phyloP scores from a whole-genome alignment of 106 monocot species.

The Hemerocallis citrina region DNA sequence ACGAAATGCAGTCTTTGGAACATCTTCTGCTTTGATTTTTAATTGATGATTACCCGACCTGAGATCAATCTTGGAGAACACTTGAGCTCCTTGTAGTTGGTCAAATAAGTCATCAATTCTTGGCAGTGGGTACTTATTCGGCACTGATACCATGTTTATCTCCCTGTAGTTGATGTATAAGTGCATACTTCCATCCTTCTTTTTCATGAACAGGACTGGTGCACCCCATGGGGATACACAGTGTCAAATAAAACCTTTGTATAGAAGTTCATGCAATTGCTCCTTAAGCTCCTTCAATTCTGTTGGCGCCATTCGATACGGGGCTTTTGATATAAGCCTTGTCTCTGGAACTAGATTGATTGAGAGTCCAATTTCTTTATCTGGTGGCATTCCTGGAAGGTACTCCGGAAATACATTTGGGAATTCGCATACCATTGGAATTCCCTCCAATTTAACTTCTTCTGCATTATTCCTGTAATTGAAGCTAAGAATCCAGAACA shows the following conservation, averaged over 20 bases:
- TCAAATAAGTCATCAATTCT: neutral
- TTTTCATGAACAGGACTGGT: neutral
- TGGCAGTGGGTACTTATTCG: neutral
- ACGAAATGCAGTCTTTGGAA: neutral
- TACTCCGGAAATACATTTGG: too few species aligned
- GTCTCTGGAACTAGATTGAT: neutral
- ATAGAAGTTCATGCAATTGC: neutral
- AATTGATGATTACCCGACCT: neutral
- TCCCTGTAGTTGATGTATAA: neutral
- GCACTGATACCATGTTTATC: neutral
- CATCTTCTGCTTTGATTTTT: neutral
- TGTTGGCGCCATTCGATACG: too few species aligned
- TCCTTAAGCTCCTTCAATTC: neutral
- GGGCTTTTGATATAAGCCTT: neutral
- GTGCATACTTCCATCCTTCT: neutral
- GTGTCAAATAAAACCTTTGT: neutral
- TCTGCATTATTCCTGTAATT: too few species aligned
- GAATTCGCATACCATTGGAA: too few species aligned
- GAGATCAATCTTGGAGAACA: neutral
- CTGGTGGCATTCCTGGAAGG: neutral
- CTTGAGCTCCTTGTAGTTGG: neutral
- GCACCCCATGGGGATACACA: neutral
- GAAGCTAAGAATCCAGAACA: too few species aligned
- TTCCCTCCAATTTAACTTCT: too few species aligned
- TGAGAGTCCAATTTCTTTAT: neutral